Evolutionary conservation across 1,284 basidiomycete species (phyloP).

Genomic region (Boletellus sp.): DNA sequence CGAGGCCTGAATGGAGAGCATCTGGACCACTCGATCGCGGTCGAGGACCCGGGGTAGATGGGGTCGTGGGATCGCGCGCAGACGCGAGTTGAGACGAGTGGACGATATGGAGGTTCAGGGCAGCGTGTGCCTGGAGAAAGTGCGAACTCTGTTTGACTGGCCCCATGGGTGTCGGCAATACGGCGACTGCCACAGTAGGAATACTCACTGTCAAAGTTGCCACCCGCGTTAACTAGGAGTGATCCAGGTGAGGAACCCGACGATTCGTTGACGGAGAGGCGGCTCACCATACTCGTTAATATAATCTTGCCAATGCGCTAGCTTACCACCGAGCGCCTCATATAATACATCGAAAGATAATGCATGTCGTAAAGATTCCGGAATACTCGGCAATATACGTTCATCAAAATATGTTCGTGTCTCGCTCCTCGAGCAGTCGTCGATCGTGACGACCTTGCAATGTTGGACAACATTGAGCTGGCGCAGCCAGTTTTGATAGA

Average conservation of each 20-base stretch:
- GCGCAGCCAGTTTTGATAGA: conserved; percentile 78
- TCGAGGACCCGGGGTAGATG: conserved; percentile 34
- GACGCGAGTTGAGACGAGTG: conserved; percentile 59
- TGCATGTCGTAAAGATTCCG: conserved; percentile 47
- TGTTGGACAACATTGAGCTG: conserved; percentile 76
- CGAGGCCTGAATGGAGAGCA: conserved; percentile 51
- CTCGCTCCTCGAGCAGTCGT: conserved; percentile 72
- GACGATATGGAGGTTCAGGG: conserved; percentile 72
- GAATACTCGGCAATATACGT: conserved; percentile 57
- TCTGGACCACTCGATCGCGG: conserved; percentile 41
- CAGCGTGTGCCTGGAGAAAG: conserved; percentile 72
- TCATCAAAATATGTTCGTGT: conserved; percentile 64
- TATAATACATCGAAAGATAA: conserved; percentile 71
- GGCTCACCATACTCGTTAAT: conserved; percentile 65
- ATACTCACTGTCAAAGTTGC: conserved; percentile 32
- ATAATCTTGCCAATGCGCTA: conserved; percentile 78
- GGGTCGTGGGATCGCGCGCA: conserved; percentile 30
- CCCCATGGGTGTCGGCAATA: conserved; percentile 9
- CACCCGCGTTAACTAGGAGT: conserved; percentile 31
- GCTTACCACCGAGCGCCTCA: conserved; percentile 76
- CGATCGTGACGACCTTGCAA: conserved; percentile 79
- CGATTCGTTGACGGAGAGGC: neutral
- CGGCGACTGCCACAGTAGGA: neutral
- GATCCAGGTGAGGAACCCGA: conserved; percentile 5
- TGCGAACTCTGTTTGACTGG: conserved; percentile 70